Evolutionary conservation across 768 basidiomycete genomes (phyloP).

Genomic region (Leccinellum albellum): DNA sequence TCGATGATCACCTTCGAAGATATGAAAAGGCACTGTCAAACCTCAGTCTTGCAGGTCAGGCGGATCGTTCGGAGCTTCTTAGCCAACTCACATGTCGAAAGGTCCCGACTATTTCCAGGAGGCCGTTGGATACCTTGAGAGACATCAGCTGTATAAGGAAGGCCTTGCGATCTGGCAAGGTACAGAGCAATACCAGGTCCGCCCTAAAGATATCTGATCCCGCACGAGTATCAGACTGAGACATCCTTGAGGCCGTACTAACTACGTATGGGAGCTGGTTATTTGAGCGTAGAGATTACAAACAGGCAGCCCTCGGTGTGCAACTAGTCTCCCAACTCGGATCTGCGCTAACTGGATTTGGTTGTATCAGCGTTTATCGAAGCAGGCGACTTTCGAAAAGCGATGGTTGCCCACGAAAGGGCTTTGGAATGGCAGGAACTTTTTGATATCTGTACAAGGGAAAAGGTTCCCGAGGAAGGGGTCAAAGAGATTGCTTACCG

Average conservation of each 20-base stretch:
- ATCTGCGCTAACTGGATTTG: constrained; percentile 4
- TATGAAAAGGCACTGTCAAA: constrained; percentile 71
- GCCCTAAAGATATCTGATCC: constrained; percentile 12
- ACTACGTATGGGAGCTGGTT: constrained; percentile 83
- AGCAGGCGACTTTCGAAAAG: constrained; percentile 60
- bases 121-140: constrained; percentile 74
- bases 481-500: constrained; percentile 66
- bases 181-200: constrained; percentile 60
- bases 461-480: constrained; percentile 50
- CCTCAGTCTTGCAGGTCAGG: constrained; percentile 66
- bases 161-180: constrained; percentile 75
- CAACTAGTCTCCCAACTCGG: neutral
- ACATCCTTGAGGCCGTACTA: constrained; percentile 52
- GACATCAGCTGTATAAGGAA: constrained; percentile 67
- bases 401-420: constrained; percentile 85
- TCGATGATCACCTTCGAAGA: constrained; percentile 88
- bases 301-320: constrained; percentile 78
- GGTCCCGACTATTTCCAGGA: constrained; percentile 74
- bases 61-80: neutral
- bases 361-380: constrained; percentile 62
- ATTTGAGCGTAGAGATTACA: constrained; percentile 79
- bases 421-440: constrained; percentile 89
- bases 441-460: constrained; percentile 69
- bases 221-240: constrained; percentile 6
- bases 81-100: constrained; percentile 28